These are phyloP conservation scores for Olyra latifolia DNA, from an alignment of 176 grass and related monocot species.

Conservation along the genomic window DNA sequence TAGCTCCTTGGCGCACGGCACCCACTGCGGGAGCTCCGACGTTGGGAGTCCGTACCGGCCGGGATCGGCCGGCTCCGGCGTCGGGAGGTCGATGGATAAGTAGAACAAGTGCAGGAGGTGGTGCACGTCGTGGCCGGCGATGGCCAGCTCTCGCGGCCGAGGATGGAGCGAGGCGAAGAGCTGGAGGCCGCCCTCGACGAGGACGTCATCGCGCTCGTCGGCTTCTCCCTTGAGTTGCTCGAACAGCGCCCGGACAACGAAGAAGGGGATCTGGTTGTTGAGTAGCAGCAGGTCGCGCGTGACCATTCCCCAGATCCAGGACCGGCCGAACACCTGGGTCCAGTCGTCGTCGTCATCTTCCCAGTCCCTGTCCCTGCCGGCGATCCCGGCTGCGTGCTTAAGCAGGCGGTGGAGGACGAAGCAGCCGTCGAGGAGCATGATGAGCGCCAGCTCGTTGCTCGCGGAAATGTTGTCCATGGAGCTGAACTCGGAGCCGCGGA, in stretches of 20 bases:
- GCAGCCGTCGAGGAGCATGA: conserved; percentile 40
- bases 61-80: too few relatives aligned
- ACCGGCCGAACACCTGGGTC: neutral
- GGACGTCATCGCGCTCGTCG: neutral
- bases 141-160: too few relatives aligned
- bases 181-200: neutral
- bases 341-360: neutral
- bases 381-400: too few relatives aligned
- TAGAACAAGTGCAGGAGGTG: conserved; percentile 50
- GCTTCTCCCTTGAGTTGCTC: neutral
- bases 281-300: conserved; percentile 42
- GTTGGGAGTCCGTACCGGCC: too few relatives aligned
- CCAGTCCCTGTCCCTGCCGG: neutral
- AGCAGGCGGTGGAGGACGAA: conserved; percentile 42
- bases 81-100: neutral
- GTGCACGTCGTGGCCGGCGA: too few relatives aligned
- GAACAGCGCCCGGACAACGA: conserved; percentile 5
- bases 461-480: too few relatives aligned
- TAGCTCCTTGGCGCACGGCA: conserved; percentile 42
- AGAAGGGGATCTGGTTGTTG: conserved; percentile 59
- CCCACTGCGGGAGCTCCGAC: neutral
- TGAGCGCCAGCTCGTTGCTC: neutral
- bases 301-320: neutral
- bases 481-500: too few relatives aligned
- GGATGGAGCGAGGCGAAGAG: neutral